phyloP scores from a whole-genome alignment of 495 filamentous ascomycete genomes.

The Podospora anserina region DNA sequence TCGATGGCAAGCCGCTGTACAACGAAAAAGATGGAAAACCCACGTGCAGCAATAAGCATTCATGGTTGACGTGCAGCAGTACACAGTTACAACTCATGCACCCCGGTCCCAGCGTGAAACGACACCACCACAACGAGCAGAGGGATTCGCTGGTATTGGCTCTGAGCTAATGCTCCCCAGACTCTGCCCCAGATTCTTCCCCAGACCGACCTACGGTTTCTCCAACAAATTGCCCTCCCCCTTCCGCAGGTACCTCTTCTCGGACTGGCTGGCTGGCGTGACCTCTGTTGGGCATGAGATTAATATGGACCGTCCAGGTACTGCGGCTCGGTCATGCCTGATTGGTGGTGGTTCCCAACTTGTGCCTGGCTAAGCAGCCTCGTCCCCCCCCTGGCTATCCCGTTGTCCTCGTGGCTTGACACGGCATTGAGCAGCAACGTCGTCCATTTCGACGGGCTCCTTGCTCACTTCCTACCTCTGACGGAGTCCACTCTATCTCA shows the following conservation, averaged over 20 bases:
- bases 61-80: constrained; percentile 30
- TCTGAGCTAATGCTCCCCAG: constrained; percentile 18
- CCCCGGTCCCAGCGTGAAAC: constrained; percentile 35
- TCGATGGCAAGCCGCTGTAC: constrained; percentile 28
- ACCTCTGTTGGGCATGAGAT: constrained; percentile 31
- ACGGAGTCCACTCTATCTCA: constrained; percentile 29
- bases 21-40: constrained; percentile 20
- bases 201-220: constrained; percentile 15
- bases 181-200: constrained; percentile 14
- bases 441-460: constrained; percentile 4
- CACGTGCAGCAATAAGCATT: constrained; percentile 25
- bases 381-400: constrained; percentile 23
- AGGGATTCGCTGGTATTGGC: not conserved
- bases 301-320: constrained; percentile 38
- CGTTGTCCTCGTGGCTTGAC: constrained; percentile 18
- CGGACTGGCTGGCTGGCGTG: constrained; percentile 23
- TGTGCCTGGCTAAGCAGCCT: constrained; percentile 34
- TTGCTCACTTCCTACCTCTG: constrained; percentile 4
- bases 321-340: constrained; percentile 28
- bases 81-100: constrained; percentile 25
- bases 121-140: constrained; percentile 15
- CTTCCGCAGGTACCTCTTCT: constrained; percentile 16
- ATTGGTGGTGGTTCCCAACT: constrained; percentile 25
- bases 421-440: constrained; percentile 35
- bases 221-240: constrained; percentile 25